Conservation (phyloP, 495 filamentous ascomycete genomes). For the Xylona heveae region DNA sequence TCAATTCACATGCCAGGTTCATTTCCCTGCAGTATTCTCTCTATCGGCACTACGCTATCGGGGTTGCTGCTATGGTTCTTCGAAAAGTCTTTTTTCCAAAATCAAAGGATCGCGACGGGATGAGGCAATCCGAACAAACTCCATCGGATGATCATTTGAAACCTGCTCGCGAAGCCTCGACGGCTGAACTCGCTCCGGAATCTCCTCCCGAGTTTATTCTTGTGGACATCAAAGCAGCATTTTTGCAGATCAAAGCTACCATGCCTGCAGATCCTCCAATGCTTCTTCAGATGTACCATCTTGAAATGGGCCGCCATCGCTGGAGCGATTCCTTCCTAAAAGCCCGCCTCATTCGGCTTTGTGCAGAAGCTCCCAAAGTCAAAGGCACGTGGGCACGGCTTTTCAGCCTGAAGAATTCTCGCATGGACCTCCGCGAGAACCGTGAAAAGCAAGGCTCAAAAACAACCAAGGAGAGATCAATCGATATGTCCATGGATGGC, state of each 20-base stretch:
- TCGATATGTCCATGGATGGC: constrained; percentile 69
- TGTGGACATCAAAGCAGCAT: constrained; percentile 52
- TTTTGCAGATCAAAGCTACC: constrained; percentile 72
- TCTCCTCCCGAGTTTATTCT: constrained; percentile 43
- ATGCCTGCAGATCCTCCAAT: constrained; percentile 73
- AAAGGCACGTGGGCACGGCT: constrained; percentile 66
- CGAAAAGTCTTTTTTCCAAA: constrained; percentile 46
- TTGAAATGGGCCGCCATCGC: constrained; percentile 66
- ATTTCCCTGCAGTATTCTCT: constrained; percentile 77
- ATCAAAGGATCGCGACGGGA: constrained; percentile 9
- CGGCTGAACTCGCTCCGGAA: constrained; percentile 11
- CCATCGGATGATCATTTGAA: background rate
- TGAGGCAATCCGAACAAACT: too few relatives aligned
- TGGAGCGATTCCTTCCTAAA: constrained; percentile 63
- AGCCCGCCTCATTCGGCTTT: constrained; percentile 56
- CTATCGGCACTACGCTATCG: constrained; percentile 81
- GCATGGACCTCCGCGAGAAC: constrained; percentile 58
- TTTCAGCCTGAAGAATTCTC: constrained; percentile 57
- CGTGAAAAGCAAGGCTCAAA: constrained; percentile 39
- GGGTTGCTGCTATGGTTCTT: constrained; percentile 57
- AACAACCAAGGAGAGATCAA: constrained; percentile 51
- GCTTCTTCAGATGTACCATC: constrained; percentile 69
- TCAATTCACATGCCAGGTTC: constrained; percentile 60
- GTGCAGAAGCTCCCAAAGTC: constrained; percentile 68
- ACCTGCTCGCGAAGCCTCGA: background rate